These are phyloP conservation scores for Colletotrichum lini DNA, from an alignment of 2,329 filamentous ascomycete species.

Conservation along the genomic window DNA sequence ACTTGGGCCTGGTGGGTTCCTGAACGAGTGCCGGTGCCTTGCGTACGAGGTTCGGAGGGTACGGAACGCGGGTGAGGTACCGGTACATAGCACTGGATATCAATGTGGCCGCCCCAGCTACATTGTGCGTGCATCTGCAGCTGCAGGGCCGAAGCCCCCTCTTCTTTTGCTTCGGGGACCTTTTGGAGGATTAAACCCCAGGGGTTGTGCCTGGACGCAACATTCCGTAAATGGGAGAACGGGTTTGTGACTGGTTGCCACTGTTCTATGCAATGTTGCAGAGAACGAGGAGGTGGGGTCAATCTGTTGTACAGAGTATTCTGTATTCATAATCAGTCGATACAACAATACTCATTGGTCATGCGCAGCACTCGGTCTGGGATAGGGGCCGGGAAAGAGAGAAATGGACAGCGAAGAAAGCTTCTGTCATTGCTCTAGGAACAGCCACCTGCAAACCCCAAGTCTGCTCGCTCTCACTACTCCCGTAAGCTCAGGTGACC, in stretches of 20 bases:
- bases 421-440: constrained; percentile 1
- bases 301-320: neutral
- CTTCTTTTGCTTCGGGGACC: constrained; percentile 19
- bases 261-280: constrained; percentile 22
- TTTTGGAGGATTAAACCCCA: constrained; percentile 26
- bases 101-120: neutral
- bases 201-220: constrained; percentile 34
- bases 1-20: constrained; percentile 37
- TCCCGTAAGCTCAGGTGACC: neutral
- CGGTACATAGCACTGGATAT: constrained; percentile 15
- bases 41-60: constrained; percentile 36
- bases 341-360: neutral
- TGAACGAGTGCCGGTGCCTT: constrained; percentile 41
- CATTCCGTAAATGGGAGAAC: constrained; percentile 27
- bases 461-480: neutral
- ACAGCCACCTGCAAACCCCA: too few relatives aligned
- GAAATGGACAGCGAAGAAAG: neutral
- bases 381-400: neutral
- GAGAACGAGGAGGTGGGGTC: constrained; percentile 15
- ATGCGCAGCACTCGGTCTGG: neutral
- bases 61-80: constrained; percentile 30
- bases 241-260: constrained; percentile 24
- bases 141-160: constrained; percentile 29
- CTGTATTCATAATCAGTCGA: neutral
- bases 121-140: constrained; percentile 12